phyloP scores from a whole-genome alignment of 2,329 filamentous ascomycete species.

The Cytospora piceicola region DNA sequence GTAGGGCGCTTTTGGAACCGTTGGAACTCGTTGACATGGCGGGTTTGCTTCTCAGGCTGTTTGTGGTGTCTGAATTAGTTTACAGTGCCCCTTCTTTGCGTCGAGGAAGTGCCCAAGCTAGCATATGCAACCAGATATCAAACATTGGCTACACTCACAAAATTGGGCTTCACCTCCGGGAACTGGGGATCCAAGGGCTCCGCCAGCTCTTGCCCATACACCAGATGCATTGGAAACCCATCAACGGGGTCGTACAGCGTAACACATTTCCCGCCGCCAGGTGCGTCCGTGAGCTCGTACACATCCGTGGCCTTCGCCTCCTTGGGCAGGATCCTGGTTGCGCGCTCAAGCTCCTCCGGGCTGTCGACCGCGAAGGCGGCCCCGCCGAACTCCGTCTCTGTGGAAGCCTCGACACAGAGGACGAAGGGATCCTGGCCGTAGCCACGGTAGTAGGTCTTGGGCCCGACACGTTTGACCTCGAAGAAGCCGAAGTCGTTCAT shows the following conservation, averaged over 20 bases:
- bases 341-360: slow-evolving; percentile 57
- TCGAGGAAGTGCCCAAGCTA: not conserved
- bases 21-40: slow-evolving; percentile 51
- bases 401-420: slow-evolving; percentile 55
- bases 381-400: slow-evolving; percentile 57
- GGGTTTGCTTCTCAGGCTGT: slow-evolving; percentile 36
- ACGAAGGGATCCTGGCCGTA: slow-evolving; percentile 65
- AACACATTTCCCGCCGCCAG: slow-evolving; percentile 56
- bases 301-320: slow-evolving; percentile 54
- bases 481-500: slow-evolving; percentile 54
- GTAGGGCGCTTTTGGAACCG: slow-evolving; percentile 53
- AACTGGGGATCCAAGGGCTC: slow-evolving; percentile 45
- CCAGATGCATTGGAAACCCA: slow-evolving; percentile 60
- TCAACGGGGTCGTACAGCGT: slow-evolving; percentile 58
- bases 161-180: slow-evolving; percentile 51
- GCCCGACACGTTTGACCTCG: slow-evolving; percentile 43
- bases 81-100: not conserved
- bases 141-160: slow-evolving; percentile 31
- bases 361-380: slow-evolving; percentile 61
- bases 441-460: slow-evolving; percentile 62
- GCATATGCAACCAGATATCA: not conserved
- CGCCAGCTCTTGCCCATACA: slow-evolving; percentile 54
- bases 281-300: slow-evolving; percentile 53
- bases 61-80: not conserved
- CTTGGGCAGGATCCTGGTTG: slow-evolving; percentile 50